Conservation (phyloP, 164 flowering plant genomes). For the Stephania yunnanensis region DNA sequence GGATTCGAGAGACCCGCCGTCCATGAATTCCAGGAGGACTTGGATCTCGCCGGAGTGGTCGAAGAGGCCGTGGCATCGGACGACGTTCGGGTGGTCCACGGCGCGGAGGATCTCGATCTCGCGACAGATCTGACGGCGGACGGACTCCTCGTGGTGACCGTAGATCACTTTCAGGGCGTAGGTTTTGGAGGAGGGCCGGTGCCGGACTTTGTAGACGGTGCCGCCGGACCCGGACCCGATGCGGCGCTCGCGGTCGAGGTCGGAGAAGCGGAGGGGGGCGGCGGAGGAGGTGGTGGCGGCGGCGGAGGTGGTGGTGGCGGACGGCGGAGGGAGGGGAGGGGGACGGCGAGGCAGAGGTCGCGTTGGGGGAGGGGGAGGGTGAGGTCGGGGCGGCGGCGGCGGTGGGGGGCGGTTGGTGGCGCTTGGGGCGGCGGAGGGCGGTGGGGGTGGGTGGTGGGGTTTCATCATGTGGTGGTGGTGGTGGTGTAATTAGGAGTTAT, state of each 20-base stretch:
- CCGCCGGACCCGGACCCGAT: constrained; percentile 84
- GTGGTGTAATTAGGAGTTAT: not conserved
- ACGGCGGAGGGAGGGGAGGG: constrained; percentile 58
- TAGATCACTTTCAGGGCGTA: constrained; percentile 86
- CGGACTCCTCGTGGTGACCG: constrained; percentile 74
- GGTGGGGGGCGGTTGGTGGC: constrained; percentile 18
- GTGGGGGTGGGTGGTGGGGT: constrained; percentile 32
- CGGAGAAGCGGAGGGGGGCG: constrained; percentile 28
- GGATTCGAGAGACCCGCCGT: constrained; percentile 75
- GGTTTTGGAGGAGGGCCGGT: constrained; percentile 37
- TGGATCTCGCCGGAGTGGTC: constrained; percentile 80
- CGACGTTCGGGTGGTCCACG: constrained; percentile 67
- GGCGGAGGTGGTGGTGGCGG: constrained; percentile 19
- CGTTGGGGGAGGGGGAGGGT: constrained; percentile 75
- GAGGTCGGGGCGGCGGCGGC: constrained; percentile 53
- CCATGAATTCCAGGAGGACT: constrained; percentile 78
- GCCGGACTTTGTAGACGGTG: constrained; percentile 77
- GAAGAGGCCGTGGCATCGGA: constrained; percentile 68
- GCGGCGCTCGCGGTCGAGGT: constrained; percentile 54
- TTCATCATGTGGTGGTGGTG: constrained; percentile 24
- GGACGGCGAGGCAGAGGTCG: constrained; percentile 57
- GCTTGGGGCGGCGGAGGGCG: constrained; percentile 33
- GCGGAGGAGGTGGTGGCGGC: constrained; percentile 3
- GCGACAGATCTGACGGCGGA: constrained; percentile 74
- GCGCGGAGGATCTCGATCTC: constrained; percentile 78